Base-by-base conservation (phyloP, 2,329 filamentous ascomycete species). In the Sporothrix schenckii region DNA sequence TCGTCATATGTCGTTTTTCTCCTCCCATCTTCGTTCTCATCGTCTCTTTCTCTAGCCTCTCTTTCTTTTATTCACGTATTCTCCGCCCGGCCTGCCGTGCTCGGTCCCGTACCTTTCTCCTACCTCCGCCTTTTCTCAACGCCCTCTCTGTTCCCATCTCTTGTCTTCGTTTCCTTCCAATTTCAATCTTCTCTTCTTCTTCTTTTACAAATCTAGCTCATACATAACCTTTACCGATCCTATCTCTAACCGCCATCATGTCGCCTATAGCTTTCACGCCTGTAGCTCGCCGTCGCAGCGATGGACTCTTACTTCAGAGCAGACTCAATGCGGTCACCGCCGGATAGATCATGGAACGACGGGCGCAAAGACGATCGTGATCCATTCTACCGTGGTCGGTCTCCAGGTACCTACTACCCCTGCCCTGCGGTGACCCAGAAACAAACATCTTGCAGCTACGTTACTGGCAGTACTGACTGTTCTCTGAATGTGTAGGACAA, bases 341-440 rank as follows among this genome's bases (percentile, higher is more conserved):
- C 77, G 61, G 85, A 87, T 68, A 84, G 86, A 70, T 80, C 78
- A 54, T 87, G 86, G 84, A 80, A 76, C 72, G 87, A 88, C 24
- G 79, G 79, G 30, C 81, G 85, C 73, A 84, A 86, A 75, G 83
- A 86, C 7, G 85, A 87, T 72, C 81, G 82, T 65, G 88, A 91
- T 76, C 84, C 81, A 54, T 89, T 89, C 73, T 89, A 90, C 75
- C 86, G 89, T 71, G 86, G 86, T 72, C 86, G 90, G 78, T 92
- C 90, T 75, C 90, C 90, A 79, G 89, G 90, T 92, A 85, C 78
- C 89, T 24, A 58, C 4, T 11, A 11, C 34, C 1, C 19, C 9
- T 70, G 44, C 9, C 50, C 50, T 34, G 21, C 39, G 50, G 27
- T 52, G 54, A 69, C 53, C 71, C 69, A 27, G 47, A 13, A 21